phyloP scores from a whole-genome alignment of 768 basidiomycete genomes.

The Lentinula guzmanii region DNA sequence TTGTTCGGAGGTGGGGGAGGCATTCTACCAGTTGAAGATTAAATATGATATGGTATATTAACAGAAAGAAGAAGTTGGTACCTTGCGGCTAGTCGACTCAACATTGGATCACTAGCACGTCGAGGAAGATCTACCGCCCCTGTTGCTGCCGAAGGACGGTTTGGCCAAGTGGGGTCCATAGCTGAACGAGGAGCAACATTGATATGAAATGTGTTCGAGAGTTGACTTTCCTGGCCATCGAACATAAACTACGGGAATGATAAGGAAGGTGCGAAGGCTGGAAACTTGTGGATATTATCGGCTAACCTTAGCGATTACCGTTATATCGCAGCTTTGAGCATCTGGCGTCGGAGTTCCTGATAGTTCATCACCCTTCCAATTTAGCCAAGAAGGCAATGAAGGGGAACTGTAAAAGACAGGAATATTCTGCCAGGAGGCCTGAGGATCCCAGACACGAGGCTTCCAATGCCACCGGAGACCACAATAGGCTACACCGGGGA shows the following conservation, averaged over 20 bases:
- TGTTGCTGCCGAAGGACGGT: neutral
- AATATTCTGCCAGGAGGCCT: constrained; percentile 76
- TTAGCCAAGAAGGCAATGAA: constrained; percentile 77
- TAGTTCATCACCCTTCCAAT: constrained; percentile 81
- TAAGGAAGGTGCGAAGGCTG: neutral
- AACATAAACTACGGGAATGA: constrained; percentile 47
- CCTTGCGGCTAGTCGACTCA: constrained; percentile 1
- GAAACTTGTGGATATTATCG: neutral
- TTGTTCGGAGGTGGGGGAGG: neutral
- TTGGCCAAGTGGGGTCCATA: constrained; percentile 23
- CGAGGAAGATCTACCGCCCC: constrained; percentile 1
- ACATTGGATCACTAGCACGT: constrained; percentile 3
- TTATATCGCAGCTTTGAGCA: constrained; percentile 70
- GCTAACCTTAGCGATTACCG: constrained; percentile 69
- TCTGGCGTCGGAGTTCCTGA: constrained; percentile 76
- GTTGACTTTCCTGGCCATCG: constrained; percentile 68
- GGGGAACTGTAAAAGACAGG: constrained; percentile 79
- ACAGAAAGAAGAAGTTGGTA: neutral
- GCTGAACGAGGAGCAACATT: constrained; percentile 61
- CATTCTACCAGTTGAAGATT: neutral
- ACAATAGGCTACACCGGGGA: constrained; percentile 76
- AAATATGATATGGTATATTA: neutral
- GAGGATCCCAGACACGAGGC: constrained; percentile 96
- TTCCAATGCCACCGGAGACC: constrained; percentile 85
- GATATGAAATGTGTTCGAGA: constrained; percentile 63